Evolutionary conservation across 495 filamentous ascomycete species (phyloP), one percentile per base, ranked within the genome.

Genomic region (Symbiotaphrina buchneri): DNA sequence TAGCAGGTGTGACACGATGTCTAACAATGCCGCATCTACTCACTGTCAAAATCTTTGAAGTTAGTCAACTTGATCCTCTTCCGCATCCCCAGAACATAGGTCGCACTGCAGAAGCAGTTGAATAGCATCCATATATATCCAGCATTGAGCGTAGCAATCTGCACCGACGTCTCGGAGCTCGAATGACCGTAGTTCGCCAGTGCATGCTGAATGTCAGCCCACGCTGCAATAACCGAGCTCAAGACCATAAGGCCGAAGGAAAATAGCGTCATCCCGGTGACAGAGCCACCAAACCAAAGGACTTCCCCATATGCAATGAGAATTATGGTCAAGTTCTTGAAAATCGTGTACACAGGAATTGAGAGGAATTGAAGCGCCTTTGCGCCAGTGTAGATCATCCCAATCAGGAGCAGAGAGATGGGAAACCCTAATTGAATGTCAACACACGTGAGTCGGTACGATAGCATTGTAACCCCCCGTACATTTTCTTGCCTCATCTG

Each of bases 41-140:
- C 68, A 94, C 84, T 92, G 53, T 99, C 87, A 56, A 90, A 94
- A 47, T 99, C 87, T 61, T 93, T 94, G 56, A 99, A 95, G 63
- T 93, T 94, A 53, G 90, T 95, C 59, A 91, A 65, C 70, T 95
- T 95, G 46, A 95, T 95, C 33, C 90, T 70, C 65, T 99, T 99
- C 47, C 85, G 70, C 90, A 94, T 99, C 36, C 74, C 66, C 26
- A 99, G 55, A 21, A 94, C 58, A 42, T 91, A 99, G 15, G 79
- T 67, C 7, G 87, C 83, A 18, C 74, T 85, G 61, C 83, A 93
- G 51, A 99, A 67, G 43, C 92, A 93, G 58, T 99, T 99, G 53
- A 94, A 54, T 48, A 84, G 52, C 80, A 99, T 95, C 87, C 87
- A 99, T 30, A 90, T 66, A 48, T 99, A 99, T 20, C 87, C 87